A percentile compares a stretch with the other conserved stretches of the same genome.
These are phyloP conservation scores for Tricholomella constricta DNA, from an alignment of 768 basidiomycete genomes.

Conservation along the genomic window DNA sequence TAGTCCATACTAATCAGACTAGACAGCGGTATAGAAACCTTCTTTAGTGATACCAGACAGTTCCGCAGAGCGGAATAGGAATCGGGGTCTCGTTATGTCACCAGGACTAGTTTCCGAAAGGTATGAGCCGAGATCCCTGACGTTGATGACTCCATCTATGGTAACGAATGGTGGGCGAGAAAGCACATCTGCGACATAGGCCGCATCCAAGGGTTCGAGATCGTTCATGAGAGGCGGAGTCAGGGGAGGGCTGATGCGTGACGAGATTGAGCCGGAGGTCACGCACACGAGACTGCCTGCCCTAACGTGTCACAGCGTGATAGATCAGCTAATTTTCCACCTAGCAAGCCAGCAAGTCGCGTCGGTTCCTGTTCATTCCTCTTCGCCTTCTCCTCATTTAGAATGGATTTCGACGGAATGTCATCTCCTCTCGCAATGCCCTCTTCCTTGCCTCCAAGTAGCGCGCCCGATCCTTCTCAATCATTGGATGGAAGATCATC, in stretches of 20 bases:
- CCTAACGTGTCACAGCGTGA: constrained; percentile 33
- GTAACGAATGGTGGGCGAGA: constrained; percentile 71
- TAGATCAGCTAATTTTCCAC: constrained; percentile 30
- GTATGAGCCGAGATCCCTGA: constrained; percentile 71
- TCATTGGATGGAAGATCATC: constrained; percentile 36
- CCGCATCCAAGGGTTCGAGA: constrained; percentile 67
- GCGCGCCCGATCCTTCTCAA: constrained; percentile 41
- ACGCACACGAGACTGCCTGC: constrained; percentile 40
- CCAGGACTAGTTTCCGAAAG: constrained; percentile 47
- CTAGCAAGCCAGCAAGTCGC: constrained; percentile 23
- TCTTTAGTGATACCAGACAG: constrained; percentile 68
- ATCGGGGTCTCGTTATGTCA: constrained; percentile 55
- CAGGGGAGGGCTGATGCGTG: constrained; percentile 12
- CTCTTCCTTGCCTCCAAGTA: constrained; percentile 55
- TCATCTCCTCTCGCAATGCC: constrained; percentile 58
- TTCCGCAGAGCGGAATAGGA: constrained; percentile 72
- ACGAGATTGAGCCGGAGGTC: constrained; percentile 7
- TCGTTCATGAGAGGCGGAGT: constrained; percentile 38
- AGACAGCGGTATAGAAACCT: constrained; percentile 42
- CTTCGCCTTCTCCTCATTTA: constrained; percentile 12
- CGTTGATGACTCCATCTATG: constrained; percentile 74
- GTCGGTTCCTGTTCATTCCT: constrained; percentile 30
- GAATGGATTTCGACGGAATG: constrained; percentile 59
- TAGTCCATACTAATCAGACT: neutral
- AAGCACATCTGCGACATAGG: constrained; percentile 61